Evolutionary conservation across 805 yeast species (phyloP).

Genomic region (Kodamaea kakaduensis): DNA sequence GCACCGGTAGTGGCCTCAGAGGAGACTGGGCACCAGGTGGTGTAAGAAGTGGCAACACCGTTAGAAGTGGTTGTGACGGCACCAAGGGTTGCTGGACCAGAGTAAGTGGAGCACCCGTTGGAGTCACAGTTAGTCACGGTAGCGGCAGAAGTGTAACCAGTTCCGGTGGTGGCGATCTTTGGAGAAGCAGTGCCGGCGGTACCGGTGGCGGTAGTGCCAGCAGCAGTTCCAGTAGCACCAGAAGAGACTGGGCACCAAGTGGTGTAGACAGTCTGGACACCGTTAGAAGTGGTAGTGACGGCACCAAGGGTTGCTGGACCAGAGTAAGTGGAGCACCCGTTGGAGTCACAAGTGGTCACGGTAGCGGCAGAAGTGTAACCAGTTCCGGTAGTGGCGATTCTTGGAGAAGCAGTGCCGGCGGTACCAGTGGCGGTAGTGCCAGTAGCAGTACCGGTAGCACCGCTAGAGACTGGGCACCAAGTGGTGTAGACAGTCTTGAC

Average conservation of each 20-base stretch:
- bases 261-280: conserved; percentile 36
- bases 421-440: conserved; percentile 4
- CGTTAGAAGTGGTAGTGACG: conserved; percentile 33
- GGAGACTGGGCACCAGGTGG: conserved; percentile 35
- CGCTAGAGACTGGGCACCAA: conserved; percentile 18
- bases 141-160: conserved; percentile 17
- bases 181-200: conserved; percentile 11
- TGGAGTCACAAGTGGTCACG: conserved; percentile 35
- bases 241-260: conserved; percentile 31
- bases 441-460: conserved; percentile 5
- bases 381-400: conserved; percentile 5
- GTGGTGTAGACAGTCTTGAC: conserved; percentile 38
- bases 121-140: conserved; percentile 39
- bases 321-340: conserved; percentile 21
- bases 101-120: conserved; percentile 21
- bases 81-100: conserved; percentile 14
- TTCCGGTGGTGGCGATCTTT: conserved; percentile 8
- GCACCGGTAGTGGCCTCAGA: conserved; percentile 24
- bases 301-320: conserved; percentile 16
- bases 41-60: conserved; percentile 36
- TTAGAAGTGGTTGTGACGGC: conserved; percentile 29
- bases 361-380: conserved; percentile 30
- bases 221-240: conserved; percentile 14
- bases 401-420: conserved; percentile 4
- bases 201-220: conserved; percentile 20